phyloP scores from a whole-genome alignment of 1,284 basidiomycete genomes.

The Gyrodon tennesseensis region DNA sequence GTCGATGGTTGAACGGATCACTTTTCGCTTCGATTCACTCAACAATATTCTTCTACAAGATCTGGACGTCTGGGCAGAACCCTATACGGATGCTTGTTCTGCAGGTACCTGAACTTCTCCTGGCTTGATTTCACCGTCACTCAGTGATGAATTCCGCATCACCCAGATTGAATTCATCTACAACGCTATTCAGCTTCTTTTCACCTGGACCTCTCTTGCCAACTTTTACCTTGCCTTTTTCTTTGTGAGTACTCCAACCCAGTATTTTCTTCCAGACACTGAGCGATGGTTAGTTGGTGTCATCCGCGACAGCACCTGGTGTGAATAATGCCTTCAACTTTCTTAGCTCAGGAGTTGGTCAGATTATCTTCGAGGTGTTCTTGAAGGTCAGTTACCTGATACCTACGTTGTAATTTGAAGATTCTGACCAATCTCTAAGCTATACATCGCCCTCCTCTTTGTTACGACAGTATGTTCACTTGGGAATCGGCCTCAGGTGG shows the following conservation, averaged over 20 bases:
- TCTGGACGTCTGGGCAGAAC: constrained; percentile 89
- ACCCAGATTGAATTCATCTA: constrained; percentile 76
- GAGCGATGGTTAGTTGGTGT: constrained; percentile 57
- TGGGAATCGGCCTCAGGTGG: constrained; percentile 79
- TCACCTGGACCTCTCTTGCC: constrained; percentile 81
- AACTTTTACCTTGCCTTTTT: constrained; percentile 84
- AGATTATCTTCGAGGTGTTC: constrained; percentile 77
- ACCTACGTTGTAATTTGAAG: background rate
- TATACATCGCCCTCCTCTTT: constrained; percentile 76
- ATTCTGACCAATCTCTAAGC: constrained; percentile 40
- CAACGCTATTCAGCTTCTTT: constrained; percentile 74
- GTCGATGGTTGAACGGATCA: constrained; percentile 89
- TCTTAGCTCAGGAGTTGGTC: constrained; percentile 68
- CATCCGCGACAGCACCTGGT: constrained; percentile 64
- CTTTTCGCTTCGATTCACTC: constrained; percentile 86
- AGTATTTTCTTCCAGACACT: constrained; percentile 18
- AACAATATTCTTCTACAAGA: constrained; percentile 78
- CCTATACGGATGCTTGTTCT: constrained; percentile 82
- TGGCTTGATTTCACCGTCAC: constrained; percentile 9
- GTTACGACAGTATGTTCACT: constrained; percentile 78
- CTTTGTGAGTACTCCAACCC: constrained; percentile 57
- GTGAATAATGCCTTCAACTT: constrained; percentile 76
- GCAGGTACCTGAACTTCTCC: constrained; percentile 48
- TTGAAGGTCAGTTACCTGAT: constrained; percentile 56
- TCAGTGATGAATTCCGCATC: constrained; percentile 8